These are phyloP conservation scores for Colletotrichum trifolii DNA, from an alignment of 2,329 filamentous ascomycete species.

Conservation along the genomic window DNA sequence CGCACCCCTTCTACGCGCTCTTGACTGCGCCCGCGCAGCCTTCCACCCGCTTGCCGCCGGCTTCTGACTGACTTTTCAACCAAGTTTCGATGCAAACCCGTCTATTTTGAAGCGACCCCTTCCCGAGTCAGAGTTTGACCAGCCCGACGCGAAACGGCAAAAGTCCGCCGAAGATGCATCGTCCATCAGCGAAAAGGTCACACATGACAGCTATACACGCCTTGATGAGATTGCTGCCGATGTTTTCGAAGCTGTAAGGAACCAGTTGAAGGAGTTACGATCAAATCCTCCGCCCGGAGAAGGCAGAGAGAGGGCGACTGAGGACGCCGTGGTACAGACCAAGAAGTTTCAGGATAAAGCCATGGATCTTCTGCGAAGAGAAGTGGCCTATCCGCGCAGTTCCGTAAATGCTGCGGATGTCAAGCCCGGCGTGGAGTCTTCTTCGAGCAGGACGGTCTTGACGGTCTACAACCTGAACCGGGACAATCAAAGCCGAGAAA, in stretches of 20 bases:
- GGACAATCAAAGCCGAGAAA: constrained; percentile 45
- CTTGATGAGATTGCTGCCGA: constrained; percentile 75
- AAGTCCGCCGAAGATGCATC: constrained; percentile 61
- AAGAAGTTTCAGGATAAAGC: constrained; percentile 71
- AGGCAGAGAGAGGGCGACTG: constrained; percentile 45
- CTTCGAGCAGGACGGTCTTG: constrained; percentile 65
- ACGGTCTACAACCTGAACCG: constrained; percentile 62
- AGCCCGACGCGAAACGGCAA: constrained; percentile 70
- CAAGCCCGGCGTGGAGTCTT: constrained; percentile 53
- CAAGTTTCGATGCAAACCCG: constrained; percentile 65
- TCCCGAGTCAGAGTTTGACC: constrained; percentile 54
- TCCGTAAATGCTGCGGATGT: constrained; percentile 48
- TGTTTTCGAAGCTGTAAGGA: constrained; percentile 59
- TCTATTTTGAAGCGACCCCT: constrained; percentile 67
- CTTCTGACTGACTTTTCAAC: constrained; percentile 44
- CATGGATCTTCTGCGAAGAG: constrained; percentile 70
- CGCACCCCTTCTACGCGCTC: constrained; percentile 20
- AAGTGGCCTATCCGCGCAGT: constrained; percentile 62
- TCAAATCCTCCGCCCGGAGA: constrained; percentile 43
- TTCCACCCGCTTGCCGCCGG: not conserved
- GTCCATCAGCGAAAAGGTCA: constrained; percentile 64
- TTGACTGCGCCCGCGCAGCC: constrained; percentile 5
- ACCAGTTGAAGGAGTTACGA: constrained; percentile 60
- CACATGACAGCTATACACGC: constrained; percentile 63
- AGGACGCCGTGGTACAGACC: constrained; percentile 53